Conservation (phyloP, 176 grass and related monocot genomes). For the Hordeum marinum region DNA sequence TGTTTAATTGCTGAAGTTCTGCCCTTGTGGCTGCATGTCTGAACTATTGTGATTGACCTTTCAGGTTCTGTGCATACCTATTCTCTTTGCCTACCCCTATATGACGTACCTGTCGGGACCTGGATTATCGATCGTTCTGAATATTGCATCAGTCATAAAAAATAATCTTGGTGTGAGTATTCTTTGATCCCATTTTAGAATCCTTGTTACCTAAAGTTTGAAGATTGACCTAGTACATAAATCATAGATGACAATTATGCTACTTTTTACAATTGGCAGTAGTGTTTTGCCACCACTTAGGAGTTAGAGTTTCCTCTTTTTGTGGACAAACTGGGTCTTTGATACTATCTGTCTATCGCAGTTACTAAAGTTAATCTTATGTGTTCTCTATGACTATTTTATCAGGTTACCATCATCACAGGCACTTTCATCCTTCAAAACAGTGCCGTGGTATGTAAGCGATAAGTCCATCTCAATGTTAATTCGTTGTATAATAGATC, state of each 20-base stretch:
- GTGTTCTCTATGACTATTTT: neutral
- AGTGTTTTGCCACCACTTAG: neutral
- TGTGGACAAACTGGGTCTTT: neutral
- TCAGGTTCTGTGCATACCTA: conserved; percentile 51
- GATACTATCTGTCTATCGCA: neutral
- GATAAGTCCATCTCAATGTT: neutral
- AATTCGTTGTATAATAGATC: neutral
- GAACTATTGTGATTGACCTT: neutral
- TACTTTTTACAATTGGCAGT: neutral
- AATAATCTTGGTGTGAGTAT: conserved; percentile 30
- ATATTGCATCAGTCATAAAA: conserved; percentile 41
- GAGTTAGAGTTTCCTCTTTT: neutral
- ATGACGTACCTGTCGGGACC: conserved; percentile 54
- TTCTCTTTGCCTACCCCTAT: conserved; percentile 62
- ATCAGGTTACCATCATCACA: conserved; percentile 42
- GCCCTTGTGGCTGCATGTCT: conserved; percentile 5
- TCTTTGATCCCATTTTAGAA: neutral
- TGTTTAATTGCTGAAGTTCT: conserved; percentile 6
- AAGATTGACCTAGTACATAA: neutral
- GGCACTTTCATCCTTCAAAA: conserved; percentile 43
- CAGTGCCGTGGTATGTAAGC: conserved; percentile 41
- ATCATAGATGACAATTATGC: neutral
- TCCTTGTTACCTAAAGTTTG: neutral
- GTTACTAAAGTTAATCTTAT: neutral
- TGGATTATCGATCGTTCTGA: conserved; percentile 41